These are phyloP conservation scores for Tulasnella sp. DNA, from an alignment of 768 basidiomycete genomes.

Conservation along the genomic window DNA sequence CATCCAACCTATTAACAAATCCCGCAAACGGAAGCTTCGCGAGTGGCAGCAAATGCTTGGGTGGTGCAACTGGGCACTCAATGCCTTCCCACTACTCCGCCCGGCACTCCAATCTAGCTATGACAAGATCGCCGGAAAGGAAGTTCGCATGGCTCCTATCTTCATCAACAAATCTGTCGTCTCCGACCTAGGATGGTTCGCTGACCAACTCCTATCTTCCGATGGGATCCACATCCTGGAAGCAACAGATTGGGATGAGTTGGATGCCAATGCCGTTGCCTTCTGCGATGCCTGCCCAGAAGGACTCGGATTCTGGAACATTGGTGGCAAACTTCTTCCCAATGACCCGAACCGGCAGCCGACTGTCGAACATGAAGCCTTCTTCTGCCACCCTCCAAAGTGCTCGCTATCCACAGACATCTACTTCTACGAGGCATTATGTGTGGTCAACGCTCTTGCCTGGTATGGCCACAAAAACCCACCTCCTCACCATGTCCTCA, in stretches of 20 bases:
- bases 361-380: background rate
- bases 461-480: background rate
- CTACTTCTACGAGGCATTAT: background rate
- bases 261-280: slow-evolving; percentile 7
- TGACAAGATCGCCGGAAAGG: slow-evolving; percentile 26
- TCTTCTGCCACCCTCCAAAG: background rate
- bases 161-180: slow-evolving; percentile 24
- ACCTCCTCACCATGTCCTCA: slow-evolving; percentile 13
- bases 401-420: background rate
- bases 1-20: slow-evolving; percentile 2
- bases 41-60: slow-evolving; percentile 27
- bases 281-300: slow-evolving; percentile 8
- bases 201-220: slow-evolving; percentile 18
- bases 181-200: slow-evolving; percentile 27
- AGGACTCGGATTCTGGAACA: slow-evolving; percentile 14
- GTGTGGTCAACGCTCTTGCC: slow-evolving; percentile 1
- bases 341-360: background rate
- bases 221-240: slow-evolving; percentile 22
- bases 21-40: slow-evolving; percentile 14
- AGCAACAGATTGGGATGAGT: slow-evolving; percentile 16
- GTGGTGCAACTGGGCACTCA: slow-evolving; percentile 33
- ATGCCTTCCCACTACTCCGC: slow-evolving; percentile 28
- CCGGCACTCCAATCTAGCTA: slow-evolving; percentile 29
- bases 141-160: slow-evolving; percentile 12
- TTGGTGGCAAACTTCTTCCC: too few relatives aligned